phyloP scores from a whole-genome alignment of 2,329 filamentous ascomycete species.

The Alternaria sp. region DNA sequence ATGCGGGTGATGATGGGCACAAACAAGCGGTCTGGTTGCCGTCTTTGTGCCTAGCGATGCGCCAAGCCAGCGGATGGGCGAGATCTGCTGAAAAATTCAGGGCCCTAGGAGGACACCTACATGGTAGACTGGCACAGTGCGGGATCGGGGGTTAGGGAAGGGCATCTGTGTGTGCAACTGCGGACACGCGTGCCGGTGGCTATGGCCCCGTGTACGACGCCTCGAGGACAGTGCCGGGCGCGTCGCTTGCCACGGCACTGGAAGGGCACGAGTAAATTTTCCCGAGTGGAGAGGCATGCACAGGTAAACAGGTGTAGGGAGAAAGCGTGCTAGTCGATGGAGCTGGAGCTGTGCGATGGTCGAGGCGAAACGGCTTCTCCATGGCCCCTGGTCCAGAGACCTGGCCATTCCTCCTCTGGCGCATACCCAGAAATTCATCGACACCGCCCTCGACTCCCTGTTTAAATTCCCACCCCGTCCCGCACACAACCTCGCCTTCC shows the following conservation, averaged over 20 bases:
- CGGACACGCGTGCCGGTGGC: slow-evolving; percentile 18
- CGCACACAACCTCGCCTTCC: slow-evolving; percentile 18
- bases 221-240: slow-evolving; percentile 27
- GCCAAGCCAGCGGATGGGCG: slow-evolving; percentile 34
- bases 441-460: slow-evolving; percentile 34
- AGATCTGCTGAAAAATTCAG: slow-evolving; percentile 33
- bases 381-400: slow-evolving; percentile 25
- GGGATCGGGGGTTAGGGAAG: slow-evolving; percentile 17
- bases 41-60: slow-evolving; percentile 20
- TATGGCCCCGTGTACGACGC: slow-evolving; percentile 15
- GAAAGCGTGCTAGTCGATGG: slow-evolving; percentile 24
- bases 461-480: slow-evolving; percentile 33
- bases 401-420: slow-evolving; percentile 26
- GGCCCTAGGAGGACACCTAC: slow-evolving; percentile 11
- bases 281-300: slow-evolving; percentile 26
- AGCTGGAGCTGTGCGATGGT: slow-evolving; percentile 27
- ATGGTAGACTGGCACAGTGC: slow-evolving; percentile 19
- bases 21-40: slow-evolving; percentile 45
- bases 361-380: slow-evolving; percentile 27
- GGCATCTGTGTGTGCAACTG: slow-evolving; percentile 8
- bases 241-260: slow-evolving; percentile 36
- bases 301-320: slow-evolving; percentile 10
- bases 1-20: slow-evolving; percentile 32
- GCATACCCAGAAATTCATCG: slow-evolving; percentile 30
- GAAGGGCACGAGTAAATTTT: slow-evolving; percentile 19